Evolutionary conservation across 495 filamentous ascomycete species (phyloP).

Genomic region (Copromyces sp.): DNA sequence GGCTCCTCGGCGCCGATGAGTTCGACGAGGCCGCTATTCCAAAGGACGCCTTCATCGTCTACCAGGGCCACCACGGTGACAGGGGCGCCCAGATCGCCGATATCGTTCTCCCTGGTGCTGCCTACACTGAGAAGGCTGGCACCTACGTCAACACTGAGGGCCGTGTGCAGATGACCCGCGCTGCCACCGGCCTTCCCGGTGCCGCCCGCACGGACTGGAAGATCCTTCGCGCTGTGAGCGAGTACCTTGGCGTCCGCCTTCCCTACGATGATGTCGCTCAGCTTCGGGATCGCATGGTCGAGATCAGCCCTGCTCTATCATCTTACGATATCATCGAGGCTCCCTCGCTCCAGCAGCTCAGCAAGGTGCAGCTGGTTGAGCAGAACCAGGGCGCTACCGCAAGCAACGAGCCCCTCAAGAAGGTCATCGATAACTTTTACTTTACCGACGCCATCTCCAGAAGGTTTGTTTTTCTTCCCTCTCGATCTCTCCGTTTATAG

Average conservation of each 20-base stretch:
- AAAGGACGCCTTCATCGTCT: slow-evolving; percentile 90
- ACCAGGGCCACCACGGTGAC: slow-evolving; percentile 97
- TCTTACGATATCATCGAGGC: slow-evolving; percentile 86
- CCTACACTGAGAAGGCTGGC: slow-evolving; percentile 94
- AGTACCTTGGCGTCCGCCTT: slow-evolving; percentile 78
- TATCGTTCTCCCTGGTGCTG: slow-evolving; percentile 84
- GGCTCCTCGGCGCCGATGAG: slow-evolving; percentile 95
- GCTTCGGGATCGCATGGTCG: slow-evolving; percentile 85
- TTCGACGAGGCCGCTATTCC: slow-evolving; percentile 70
- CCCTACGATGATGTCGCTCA: slow-evolving; percentile 87
- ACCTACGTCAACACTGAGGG: slow-evolving; percentile 98
- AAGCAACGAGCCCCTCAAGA: slow-evolving; percentile 58
- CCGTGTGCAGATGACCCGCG: slow-evolving; percentile 82
- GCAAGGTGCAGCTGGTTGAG: slow-evolving; percentile 87
- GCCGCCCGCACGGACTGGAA: slow-evolving; percentile 96
- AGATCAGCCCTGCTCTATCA: slow-evolving; percentile 81
- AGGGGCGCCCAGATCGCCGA: slow-evolving; percentile 85
- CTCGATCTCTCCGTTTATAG: not conserved
- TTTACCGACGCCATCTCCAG: slow-evolving; percentile 94
- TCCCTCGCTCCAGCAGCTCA: slow-evolving; percentile 55
- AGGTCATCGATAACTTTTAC: slow-evolving; percentile 88
- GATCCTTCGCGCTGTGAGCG: slow-evolving; percentile 83
- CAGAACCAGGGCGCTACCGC: slow-evolving; percentile 79
- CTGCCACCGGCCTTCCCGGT: slow-evolving; percentile 74
- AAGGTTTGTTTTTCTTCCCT: slow-evolving; percentile 48